Evolutionary conservation across 805 yeast species (phyloP).

Genomic region (Debaryomyces prosopidis): DNA sequence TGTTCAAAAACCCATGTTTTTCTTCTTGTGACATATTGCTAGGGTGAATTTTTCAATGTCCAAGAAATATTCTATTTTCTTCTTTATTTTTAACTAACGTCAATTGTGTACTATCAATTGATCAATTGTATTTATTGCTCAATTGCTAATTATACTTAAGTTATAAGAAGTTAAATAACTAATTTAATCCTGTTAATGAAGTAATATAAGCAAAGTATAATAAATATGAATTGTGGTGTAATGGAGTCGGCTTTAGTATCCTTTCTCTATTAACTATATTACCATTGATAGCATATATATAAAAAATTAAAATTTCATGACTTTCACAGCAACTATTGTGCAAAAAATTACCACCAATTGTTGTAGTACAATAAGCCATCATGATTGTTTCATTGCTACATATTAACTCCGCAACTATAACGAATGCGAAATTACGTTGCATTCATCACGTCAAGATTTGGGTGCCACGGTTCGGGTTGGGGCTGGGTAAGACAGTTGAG

Average conservation of each 20-base stretch:
- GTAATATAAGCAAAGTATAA: too few species aligned
- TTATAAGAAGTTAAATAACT: too few species aligned
- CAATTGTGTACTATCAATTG: too few species aligned
- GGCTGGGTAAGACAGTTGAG: too few species aligned
- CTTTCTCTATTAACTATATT: background rate
- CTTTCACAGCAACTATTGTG: background rate
- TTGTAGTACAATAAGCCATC: background rate
- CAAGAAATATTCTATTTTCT: background rate
- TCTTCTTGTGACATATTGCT: conserved; percentile 14
- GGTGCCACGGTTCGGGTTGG: background rate
- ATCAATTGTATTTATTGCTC: too few species aligned
- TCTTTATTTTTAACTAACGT: too few species aligned
- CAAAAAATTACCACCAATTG: background rate
- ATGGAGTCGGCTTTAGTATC: too few species aligned
- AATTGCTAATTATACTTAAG: too few species aligned
- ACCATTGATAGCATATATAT: background rate
- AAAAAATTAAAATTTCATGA: background rate
- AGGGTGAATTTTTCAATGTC: background rate
- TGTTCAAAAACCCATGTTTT: conserved; percentile 18
- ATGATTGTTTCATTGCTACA: background rate
- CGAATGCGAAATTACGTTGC: background rate
- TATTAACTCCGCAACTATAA: background rate
- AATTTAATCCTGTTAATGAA: too few species aligned
- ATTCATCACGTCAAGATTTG: background rate
- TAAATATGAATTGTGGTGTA: too few species aligned